A percentile compares a stretch with the other conserved stretches of the same genome.
Conservation (phyloP, 176 grass and related monocot species). For the Poa annua region DNA sequence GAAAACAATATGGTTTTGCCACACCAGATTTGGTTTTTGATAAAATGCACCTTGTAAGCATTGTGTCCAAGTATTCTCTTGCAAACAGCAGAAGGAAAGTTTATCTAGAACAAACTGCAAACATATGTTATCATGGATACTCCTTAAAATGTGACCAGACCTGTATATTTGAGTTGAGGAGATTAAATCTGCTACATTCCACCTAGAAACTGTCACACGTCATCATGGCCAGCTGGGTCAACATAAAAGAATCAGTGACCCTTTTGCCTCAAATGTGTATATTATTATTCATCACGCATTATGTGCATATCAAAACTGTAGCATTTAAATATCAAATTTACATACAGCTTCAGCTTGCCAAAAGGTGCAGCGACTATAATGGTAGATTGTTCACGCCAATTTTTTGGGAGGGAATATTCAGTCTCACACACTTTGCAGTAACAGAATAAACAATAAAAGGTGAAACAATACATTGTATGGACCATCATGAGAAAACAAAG, state of each 20-base stretch:
- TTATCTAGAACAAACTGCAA: slow-evolving; percentile 25
- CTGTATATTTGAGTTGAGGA: slow-evolving; percentile 64
- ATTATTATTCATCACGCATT: slow-evolving; percentile 35
- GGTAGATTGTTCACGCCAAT: background rate
- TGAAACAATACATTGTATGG: background rate
- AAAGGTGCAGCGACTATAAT: background rate
- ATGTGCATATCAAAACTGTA: slow-evolving; percentile 44
- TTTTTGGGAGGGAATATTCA: background rate
- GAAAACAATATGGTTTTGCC: background rate
- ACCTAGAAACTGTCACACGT: slow-evolving; percentile 73
- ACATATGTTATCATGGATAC: slow-evolving; percentile 43
- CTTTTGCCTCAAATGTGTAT: slow-evolving; percentile 36
- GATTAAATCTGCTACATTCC: slow-evolving; percentile 65
- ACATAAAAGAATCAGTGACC: slow-evolving; percentile 71
- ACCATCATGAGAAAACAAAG: slow-evolving; percentile 18
- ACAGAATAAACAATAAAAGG: slow-evolving; percentile 26
- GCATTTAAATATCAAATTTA: slow-evolving; percentile 1
- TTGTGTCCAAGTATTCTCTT: slow-evolving; percentile 1
- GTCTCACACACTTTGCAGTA: background rate
- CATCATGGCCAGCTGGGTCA: slow-evolving; percentile 84
- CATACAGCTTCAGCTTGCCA: slow-evolving; percentile 18
- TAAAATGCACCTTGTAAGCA: background rate
- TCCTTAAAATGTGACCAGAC: slow-evolving; percentile 57
- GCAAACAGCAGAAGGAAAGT: background rate
- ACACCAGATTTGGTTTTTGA: background rate